These are phyloP conservation scores for Discostella pseudostelligera DNA, from an alignment of 108 stramenopile species.

Conservation along the genomic window DNA sequence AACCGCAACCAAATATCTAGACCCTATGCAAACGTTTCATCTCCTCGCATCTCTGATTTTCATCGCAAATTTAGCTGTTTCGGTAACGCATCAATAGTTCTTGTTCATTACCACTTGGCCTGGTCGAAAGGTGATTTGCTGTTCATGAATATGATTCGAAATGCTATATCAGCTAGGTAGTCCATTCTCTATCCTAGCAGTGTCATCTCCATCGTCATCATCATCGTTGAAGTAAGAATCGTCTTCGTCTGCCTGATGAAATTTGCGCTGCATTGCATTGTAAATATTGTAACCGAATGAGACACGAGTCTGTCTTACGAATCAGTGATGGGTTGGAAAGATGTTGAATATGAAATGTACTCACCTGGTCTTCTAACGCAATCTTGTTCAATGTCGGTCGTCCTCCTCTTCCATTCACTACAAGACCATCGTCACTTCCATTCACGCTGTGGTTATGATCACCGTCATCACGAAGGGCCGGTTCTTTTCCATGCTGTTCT, in stretches of 20 bases:
- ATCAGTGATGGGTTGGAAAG: conserved; percentile 27
- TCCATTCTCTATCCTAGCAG: no score
- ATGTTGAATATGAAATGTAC: conserved; percentile 7
- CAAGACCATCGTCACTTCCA: conserved; percentile 13
- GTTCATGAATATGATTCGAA: neutral
- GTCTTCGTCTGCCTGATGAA: conserved; percentile 73
- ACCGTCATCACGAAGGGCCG: neutral
- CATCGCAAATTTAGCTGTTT: no score
- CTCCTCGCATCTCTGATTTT: no score
- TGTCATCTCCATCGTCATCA: conserved; percentile 17
- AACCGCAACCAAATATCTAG: no score
- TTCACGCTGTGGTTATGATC: neutral
- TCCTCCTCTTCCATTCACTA: conserved; percentile 13
- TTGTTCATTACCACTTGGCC: no score
- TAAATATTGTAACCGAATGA: neutral
- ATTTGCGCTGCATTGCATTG: conserved; percentile 56
- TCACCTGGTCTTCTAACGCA: conserved; percentile 74
- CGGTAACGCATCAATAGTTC: no score
- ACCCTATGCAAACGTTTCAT: no score
- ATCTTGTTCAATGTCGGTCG: conserved; percentile 49
- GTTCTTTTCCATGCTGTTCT: conserved; percentile 10
- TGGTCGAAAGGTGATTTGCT: no score
- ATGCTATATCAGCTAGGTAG: neutral
- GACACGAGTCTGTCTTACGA: neutral
- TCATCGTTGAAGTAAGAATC: conserved; percentile 85